These are phyloP conservation scores for Ophiostoma sp. DNA, from an alignment of 2,329 filamentous ascomycete species.

Conservation along the genomic window DNA sequence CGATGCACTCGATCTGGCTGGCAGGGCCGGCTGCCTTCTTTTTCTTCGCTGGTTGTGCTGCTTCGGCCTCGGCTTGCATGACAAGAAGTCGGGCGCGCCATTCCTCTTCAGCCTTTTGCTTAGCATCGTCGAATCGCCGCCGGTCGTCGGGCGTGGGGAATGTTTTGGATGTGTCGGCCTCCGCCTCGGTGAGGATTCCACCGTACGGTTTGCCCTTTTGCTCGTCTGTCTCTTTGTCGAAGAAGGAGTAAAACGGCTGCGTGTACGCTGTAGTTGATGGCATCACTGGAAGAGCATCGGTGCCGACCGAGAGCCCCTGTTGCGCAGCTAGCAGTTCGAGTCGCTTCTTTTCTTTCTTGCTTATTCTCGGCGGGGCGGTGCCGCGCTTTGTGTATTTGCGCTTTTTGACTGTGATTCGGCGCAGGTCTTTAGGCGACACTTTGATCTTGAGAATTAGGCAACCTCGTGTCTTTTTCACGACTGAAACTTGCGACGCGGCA, in stretches of 20 bases:
- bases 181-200: slow-evolving; percentile 82
- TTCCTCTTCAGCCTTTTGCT: slow-evolving; percentile 86
- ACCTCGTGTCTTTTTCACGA: slow-evolving; percentile 44
- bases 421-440: slow-evolving; percentile 59
- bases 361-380: slow-evolving; percentile 41
- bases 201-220: slow-evolving; percentile 92
- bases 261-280: slow-evolving; percentile 50
- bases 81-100: slow-evolving; percentile 69
- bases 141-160: slow-evolving; percentile 79
- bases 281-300: slow-evolving; percentile 15
- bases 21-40: slow-evolving; percentile 81
- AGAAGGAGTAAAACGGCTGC: slow-evolving; percentile 83
- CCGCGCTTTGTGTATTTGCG: slow-evolving; percentile 55
- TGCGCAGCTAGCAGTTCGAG: slow-evolving; percentile 16
- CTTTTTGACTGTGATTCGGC: slow-evolving; percentile 58
- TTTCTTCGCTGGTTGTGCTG: slow-evolving; percentile 60
- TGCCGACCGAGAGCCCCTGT: slow-evolving; percentile 1
- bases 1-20: slow-evolving; percentile 98
- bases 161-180: slow-evolving; percentile 89
- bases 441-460: slow-evolving; percentile 59
- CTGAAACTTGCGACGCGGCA: slow-evolving; percentile 43
- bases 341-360: slow-evolving; percentile 32
- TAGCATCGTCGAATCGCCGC: slow-evolving; percentile 83
- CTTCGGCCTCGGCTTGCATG: slow-evolving; percentile 65
- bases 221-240: slow-evolving; percentile 86